Conservation (phyloP, 768 basidiomycete genomes). For the Lactarius hatsudake region DNA sequence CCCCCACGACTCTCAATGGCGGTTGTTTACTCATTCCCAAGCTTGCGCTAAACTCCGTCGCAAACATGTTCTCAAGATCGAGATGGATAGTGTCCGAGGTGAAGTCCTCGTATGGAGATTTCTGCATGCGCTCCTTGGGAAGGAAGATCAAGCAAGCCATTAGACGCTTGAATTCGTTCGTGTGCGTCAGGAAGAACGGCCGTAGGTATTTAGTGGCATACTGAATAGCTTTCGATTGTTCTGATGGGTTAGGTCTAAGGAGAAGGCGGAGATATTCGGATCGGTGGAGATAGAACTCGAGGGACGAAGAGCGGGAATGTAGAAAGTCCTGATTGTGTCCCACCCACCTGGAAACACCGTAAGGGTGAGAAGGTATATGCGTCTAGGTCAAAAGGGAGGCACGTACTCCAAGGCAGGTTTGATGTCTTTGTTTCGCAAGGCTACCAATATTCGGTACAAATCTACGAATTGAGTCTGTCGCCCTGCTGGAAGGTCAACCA, state of each 20-base stretch:
- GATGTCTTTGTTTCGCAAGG: slow-evolving; percentile 64
- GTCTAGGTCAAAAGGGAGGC: slow-evolving; percentile 1
- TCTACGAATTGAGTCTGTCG: slow-evolving; percentile 59
- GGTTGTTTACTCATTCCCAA: slow-evolving; percentile 88
- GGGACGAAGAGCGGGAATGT: slow-evolving; percentile 63
- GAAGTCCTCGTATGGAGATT: slow-evolving; percentile 74
- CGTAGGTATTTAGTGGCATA: slow-evolving; percentile 72
- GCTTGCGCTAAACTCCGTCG: slow-evolving; percentile 84
- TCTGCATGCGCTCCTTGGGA: slow-evolving; percentile 60
- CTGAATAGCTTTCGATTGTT: slow-evolving; percentile 57
- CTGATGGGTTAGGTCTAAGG: slow-evolving; percentile 56
- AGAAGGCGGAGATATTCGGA: slow-evolving; percentile 85
- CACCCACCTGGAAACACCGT: slow-evolving; percentile 65
- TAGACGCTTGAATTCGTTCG: slow-evolving; percentile 64
- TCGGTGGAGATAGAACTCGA: slow-evolving; percentile 89
- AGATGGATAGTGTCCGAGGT: slow-evolving; percentile 68
- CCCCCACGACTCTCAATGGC: slow-evolving; percentile 84
- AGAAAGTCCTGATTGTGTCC: slow-evolving; percentile 63
- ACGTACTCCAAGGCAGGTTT: slow-evolving; percentile 75
- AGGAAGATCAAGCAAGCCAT: slow-evolving; percentile 69
- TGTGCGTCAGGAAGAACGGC: slow-evolving; percentile 61
- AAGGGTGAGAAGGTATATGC: slow-evolving; percentile 3
- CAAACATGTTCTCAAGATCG: slow-evolving; percentile 80
- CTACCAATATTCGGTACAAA: slow-evolving; percentile 67
- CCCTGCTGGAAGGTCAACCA: slow-evolving; percentile 51